Evolutionary conservation across 768 basidiomycete species (phyloP), one percentile per base, ranked within the genome.

Genomic region (Leccinum variicolor): DNA sequence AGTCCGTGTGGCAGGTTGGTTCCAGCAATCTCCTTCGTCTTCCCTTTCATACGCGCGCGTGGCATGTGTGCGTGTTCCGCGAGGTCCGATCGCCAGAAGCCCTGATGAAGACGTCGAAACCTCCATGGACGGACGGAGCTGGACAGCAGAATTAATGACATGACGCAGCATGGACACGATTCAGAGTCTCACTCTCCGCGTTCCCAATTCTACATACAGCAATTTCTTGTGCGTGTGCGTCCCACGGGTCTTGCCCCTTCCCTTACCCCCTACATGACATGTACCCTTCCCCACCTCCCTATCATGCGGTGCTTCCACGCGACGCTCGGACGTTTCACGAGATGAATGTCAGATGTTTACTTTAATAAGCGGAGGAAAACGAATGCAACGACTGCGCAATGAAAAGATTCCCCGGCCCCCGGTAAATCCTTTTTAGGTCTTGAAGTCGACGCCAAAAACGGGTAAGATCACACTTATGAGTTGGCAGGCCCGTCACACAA

Each of bases 251-350:
- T 41, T 41, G 10, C n/a, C 41, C 10, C 41, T 41, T 41, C 41
- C 41, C 41, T 41, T 19, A 19, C 41, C 41, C 41, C 41, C 41
- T 41, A 41, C 39, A 41, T 34, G 34, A 34, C 19, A 33, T 33
- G 31, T 33, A 10, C 39, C 39, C n/a, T 41, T 39, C 36, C 36
- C 36, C 36, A 4, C 36, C 36, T 39, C 17, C 17, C 45, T 23
- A 50, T 29, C 13, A 28, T 19, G 46, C 19, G 29, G 25, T 21
- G 59, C 45, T 63, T 58, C 52, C 54, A n/a, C 53, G 53, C 67
- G 67, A 60, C 65, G 2, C 21, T 61, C 66, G 68, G 64, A 55
- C 29, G 65, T 71, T 69, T 66, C 66, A 68, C 41, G 31, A 17
- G 34, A 45, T 45, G 41, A 26, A 50, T 33, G 39, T 34, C 31